These are phyloP conservation scores for Panicum miliaceum DNA, from an alignment of 176 grass and related monocot species.

Conservation along the genomic window DNA sequence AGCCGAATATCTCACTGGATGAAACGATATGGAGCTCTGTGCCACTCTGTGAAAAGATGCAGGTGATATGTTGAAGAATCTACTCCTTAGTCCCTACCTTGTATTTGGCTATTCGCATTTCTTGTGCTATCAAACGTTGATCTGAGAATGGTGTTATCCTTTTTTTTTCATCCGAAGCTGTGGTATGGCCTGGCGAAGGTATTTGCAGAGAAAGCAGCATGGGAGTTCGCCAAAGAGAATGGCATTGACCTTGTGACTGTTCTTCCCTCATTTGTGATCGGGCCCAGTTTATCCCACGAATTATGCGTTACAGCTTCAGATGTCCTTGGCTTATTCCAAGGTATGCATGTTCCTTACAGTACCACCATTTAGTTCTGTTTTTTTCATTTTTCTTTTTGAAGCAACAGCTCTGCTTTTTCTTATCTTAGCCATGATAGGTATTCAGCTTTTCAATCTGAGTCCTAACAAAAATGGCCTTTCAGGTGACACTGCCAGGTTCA, in stretches of 20 bases:
- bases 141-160: neutral
- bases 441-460: neutral
- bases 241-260: slow-evolving; percentile 81
- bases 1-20: slow-evolving; percentile 59
- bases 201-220: slow-evolving; percentile 87
- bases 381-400: no score
- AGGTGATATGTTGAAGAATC: slow-evolving; percentile 45
- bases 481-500: slow-evolving; percentile 79
- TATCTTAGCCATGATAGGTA: neutral
- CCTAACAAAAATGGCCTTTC: slow-evolving; percentile 21
- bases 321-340: slow-evolving; percentile 79
- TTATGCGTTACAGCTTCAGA: slow-evolving; percentile 80
- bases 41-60: slow-evolving; percentile 75
- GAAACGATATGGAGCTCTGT: slow-evolving; percentile 84
- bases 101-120: neutral
- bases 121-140: slow-evolving; percentile 18
- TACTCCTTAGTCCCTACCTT: neutral
- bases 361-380: slow-evolving; percentile 24
- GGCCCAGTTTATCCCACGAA: slow-evolving; percentile 72
- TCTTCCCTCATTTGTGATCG: slow-evolving; percentile 82
- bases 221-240: slow-evolving; percentile 86
- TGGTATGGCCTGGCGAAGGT: slow-evolving; percentile 94
- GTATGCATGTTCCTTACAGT: slow-evolving; percentile 32
- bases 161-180: slow-evolving; percentile 49
- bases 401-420: slow-evolving; percentile 17